Base-by-base conservation (phyloP, 2,329 filamentous ascomycete genomes). In the Cryphonectria japonica region DNA sequence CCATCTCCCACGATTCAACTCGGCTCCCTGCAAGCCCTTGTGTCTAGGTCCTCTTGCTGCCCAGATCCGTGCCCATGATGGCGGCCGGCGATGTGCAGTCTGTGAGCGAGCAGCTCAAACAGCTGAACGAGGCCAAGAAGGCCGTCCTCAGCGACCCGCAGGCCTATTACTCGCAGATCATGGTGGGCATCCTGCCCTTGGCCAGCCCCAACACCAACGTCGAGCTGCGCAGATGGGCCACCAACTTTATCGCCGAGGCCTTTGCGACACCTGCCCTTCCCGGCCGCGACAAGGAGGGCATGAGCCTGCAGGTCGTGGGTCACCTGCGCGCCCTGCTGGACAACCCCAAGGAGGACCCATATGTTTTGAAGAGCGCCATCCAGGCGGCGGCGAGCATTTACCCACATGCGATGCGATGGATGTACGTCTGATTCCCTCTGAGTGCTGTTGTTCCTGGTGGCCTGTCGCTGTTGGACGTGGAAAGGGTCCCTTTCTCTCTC, bases 311-410 rank as follows among this genome's bases (percentile, higher is more conserved):
- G 72, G 93, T 97, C 71, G 83, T 99, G 77, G 91, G 94, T 75
- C 93, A 92, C 37, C 82, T 99, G 75, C 88, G 89, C 78, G 86
- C 86, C 68, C 86, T 94, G 79, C 81, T 94, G 73, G 90, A 93
- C 76, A 88, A 90, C 75, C 86, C 88, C n/a, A 88, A 89, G 72
- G 91, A 94, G 78, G 96, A 98, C 82, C 83, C 88, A 46, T 87
- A 90, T 73, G 94, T 98, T 71, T 83, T 97, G 78, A 94, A 94
- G 81, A 94, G 92, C 81, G 90, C 93, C 75, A 92, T 98, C 74
- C 94, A 97, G 82, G 91, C 94, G 65, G 92, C 93, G 69, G 93
- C 96, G 69, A 98, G 94, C 85, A 91, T 98, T 79, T 99, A 98
- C 81, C 93, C 95, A 70, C 86, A 97, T 75, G 91, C 97, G 52